Percentiles rank a stretch among this genome's conserved stretches.
Conservation (phyloP, 768 basidiomycete genomes). For the Hydnomerulius pinastri region DNA sequence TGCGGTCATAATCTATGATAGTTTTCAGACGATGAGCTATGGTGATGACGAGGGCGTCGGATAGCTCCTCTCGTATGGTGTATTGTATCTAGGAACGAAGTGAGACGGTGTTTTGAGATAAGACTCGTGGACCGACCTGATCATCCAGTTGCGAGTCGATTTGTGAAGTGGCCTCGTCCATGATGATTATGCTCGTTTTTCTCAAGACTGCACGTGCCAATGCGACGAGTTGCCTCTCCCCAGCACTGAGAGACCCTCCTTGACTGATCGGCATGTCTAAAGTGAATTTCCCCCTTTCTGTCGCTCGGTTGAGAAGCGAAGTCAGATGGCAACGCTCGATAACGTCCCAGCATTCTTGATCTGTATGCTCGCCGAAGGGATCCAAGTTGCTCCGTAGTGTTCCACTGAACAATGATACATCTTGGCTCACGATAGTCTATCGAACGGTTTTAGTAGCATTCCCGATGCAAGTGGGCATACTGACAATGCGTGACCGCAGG, state of each 20-base stretch:
- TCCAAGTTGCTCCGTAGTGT: constrained; percentile 75
- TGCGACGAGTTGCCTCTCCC: constrained; percentile 76
- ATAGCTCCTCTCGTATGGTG: constrained; percentile 73
- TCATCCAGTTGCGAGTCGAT: constrained; percentile 73
- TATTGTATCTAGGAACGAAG: constrained; percentile 63
- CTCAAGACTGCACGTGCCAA: constrained; percentile 69
- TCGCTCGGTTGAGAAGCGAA: constrained; percentile 40
- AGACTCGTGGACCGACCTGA: constrained; percentile 40
- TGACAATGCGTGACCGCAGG: constrained; percentile 60
- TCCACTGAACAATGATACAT: constrained; percentile 73
- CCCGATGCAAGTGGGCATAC: too few relatives aligned
- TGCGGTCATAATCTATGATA: constrained; percentile 72
- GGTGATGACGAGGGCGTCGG: constrained; percentile 72
- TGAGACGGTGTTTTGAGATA: too few relatives aligned
- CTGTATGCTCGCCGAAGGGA: constrained; percentile 58
- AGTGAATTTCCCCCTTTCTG: constrained; percentile 22
- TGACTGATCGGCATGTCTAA: constrained; percentile 65
- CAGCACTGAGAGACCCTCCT: constrained; percentile 69
- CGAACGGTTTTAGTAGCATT: too few relatives aligned
- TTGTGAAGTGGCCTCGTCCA: constrained; percentile 80
- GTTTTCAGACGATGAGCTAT: constrained; percentile 83
- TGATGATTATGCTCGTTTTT: constrained; percentile 64
- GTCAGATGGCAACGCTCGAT: constrained; percentile 65
- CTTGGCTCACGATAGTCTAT: constrained; percentile 55
- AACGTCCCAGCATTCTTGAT: constrained; percentile 64